A percentile compares a stretch with the other conserved stretches of the same genome.
phyloP scores from a whole-genome alignment of 1,284 basidiomycete genomes.

The Inonotus hispidus region DNA sequence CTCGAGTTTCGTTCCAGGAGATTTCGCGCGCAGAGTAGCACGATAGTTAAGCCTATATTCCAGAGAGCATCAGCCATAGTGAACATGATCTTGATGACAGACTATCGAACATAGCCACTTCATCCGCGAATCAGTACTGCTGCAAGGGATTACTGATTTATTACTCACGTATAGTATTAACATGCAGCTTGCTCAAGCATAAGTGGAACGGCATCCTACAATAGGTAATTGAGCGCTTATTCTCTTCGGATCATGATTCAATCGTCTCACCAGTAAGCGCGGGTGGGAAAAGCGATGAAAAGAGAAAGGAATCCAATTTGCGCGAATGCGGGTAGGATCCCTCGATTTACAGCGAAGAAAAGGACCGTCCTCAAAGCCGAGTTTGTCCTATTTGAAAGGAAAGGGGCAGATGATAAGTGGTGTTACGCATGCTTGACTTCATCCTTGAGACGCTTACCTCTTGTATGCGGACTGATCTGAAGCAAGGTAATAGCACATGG shows the following conservation, averaged over 20 bases:
- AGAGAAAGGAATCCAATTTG: slow-evolving; percentile 1
- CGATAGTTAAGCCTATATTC: slow-evolving; percentile 2
- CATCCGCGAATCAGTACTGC: background rate
- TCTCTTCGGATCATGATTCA: background rate
- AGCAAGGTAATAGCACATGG: slow-evolving; percentile 10
- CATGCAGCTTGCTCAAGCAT: slow-evolving; percentile 12
- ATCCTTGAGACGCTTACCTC: background rate
- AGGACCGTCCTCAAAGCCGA: background rate
- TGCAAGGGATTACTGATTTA: background rate
- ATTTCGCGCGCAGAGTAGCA: background rate
- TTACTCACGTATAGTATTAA: slow-evolving; percentile 13
- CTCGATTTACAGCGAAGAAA: slow-evolving; percentile 14
- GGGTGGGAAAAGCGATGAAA: slow-evolving; percentile 1
- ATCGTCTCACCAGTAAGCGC: slow-evolving; percentile 4
- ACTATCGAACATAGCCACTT: slow-evolving; percentile 11
- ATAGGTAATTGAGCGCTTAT: background rate
- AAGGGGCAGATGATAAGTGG: background rate
- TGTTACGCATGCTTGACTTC: background rate
- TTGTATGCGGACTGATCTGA: slow-evolving; percentile 2
- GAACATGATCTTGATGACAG: background rate
- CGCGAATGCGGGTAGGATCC: background rate
- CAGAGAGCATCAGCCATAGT: background rate
- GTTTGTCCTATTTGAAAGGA: background rate
- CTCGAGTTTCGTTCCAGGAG: background rate
- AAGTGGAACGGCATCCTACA: slow-evolving; percentile 14